Evolutionary conservation across 805 yeast genomes (phyloP), one percentile per base, ranked within the genome.

Genomic region (Debaryomyces maramus): DNA sequence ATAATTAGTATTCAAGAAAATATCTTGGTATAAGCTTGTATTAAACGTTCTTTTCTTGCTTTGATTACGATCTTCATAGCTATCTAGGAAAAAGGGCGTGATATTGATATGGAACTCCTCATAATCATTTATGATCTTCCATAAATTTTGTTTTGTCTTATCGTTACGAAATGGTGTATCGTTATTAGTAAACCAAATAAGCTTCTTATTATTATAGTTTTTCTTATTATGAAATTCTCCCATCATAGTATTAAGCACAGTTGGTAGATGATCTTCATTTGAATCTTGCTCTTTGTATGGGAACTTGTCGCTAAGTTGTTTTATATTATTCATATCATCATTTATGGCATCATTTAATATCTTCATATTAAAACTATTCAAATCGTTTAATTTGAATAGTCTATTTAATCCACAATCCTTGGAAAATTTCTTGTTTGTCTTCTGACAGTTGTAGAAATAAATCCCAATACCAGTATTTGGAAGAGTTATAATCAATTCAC

Each of bases 381-480:
- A 60, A 47, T 77, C 82, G 37, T 67, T 65, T 26, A 85, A 60
- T 2, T 73, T 65, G 46, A 85, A 71, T 10, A 85, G 51, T 40
- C 69, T 68, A 41, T 66, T 60, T 3, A 85, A 63, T 0, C 83
- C 80, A 0, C 54, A 48, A 10, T 53, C 46, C n/a, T 64, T 58
- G 28, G 36, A 60, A 48, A 20, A 60, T 62, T 19, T 53, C 46
- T 10, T 65, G 46, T 52, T 38, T 0, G 71, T 61, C 39, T 39
- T 65, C 37, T 46, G 51, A 58, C 77, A 75, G 53, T 76, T 79
- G 61, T 77, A 79, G 11, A 85, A 55, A 51, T 81, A 77, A 34
- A 89, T 76, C 0, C 96, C 97, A 18, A 88, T 66, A 0, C 88
- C 90, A 1, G 91, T 83, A 32, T 71, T 68, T 1, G 89, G 87